Percentiles rank a stretch among this genome's conserved stretches.
Conservation (phyloP, 768 basidiomycete species). For the Leucocoprinus leucothites region DNA sequence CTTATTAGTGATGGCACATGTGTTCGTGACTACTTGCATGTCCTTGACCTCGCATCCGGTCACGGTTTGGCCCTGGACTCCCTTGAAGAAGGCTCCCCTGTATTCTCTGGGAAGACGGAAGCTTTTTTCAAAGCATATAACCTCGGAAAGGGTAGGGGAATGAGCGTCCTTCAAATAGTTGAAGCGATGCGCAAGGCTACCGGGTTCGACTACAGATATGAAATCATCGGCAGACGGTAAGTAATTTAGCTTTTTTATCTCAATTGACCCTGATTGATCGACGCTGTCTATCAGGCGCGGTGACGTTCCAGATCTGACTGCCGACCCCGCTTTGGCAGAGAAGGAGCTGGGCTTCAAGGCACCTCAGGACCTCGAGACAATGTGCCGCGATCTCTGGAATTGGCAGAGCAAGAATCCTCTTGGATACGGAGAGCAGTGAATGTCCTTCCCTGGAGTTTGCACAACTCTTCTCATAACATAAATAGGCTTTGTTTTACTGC, state of each 20-base stretch:
- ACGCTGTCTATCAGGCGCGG: slow-evolving; percentile 57
- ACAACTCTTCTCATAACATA: too few relatives aligned
- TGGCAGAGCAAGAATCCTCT: slow-evolving; percentile 94
- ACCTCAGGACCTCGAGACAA: slow-evolving; percentile 73
- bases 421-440: slow-evolving; percentile 53
- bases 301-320: slow-evolving; percentile 95
- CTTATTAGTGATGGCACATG: slow-evolving; percentile 85
- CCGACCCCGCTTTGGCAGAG: slow-evolving; percentile 88
- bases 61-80: slow-evolving; percentile 91
- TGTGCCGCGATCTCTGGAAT: slow-evolving; percentile 98
- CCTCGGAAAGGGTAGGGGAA: slow-evolving; percentile 89
- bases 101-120: slow-evolving; percentile 55
- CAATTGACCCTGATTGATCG: not conserved
- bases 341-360: slow-evolving; percentile 93
- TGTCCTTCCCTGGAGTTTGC: too few relatives aligned
- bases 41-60: slow-evolving; percentile 93
- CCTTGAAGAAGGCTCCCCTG: slow-evolving; percentile 52
- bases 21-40: slow-evolving; percentile 92
- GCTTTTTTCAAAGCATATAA: slow-evolving; percentile 92
- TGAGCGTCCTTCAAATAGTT: slow-evolving; percentile 91
- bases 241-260: slow-evolving; percentile 22
- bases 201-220: slow-evolving; percentile 83
- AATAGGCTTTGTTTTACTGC: too few relatives aligned
- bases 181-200: slow-evolving; percentile 93
- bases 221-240: slow-evolving; percentile 88